These are phyloP conservation scores for Rhodotorula diobovata DNA, from an alignment of 768 basidiomycete genomes.

Conservation along the genomic window DNA sequence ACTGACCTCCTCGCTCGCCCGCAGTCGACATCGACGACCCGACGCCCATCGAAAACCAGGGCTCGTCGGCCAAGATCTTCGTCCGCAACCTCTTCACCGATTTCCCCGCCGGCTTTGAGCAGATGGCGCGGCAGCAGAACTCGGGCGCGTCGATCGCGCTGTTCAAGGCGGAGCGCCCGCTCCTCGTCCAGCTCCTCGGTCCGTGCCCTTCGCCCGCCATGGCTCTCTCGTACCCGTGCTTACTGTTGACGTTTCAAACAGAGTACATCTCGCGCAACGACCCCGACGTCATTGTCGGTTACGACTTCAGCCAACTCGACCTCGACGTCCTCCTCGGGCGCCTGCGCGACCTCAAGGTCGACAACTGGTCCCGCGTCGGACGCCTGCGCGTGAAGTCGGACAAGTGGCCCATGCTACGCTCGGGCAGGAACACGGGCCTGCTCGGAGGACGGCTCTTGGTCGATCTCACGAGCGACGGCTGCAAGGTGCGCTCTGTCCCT, in stretches of 20 bases:
- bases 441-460: slow-evolving; percentile 80
- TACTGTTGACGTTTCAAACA: slow-evolving; percentile 40
- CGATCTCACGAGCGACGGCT: slow-evolving; percentile 89
- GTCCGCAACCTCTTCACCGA: slow-evolving; percentile 75
- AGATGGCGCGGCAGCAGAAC: slow-evolving; percentile 52
- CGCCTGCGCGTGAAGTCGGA: slow-evolving; percentile 66
- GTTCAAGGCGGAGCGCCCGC: slow-evolving; percentile 73
- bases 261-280: slow-evolving; percentile 77
- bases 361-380: slow-evolving; percentile 90
- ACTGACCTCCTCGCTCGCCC: background rate
- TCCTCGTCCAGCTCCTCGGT: slow-evolving; percentile 78
- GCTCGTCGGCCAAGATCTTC: slow-evolving; percentile 77
- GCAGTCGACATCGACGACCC: slow-evolving; percentile 84
- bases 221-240: no score
- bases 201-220: slow-evolving; percentile 40
- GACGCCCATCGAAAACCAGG: slow-evolving; percentile 79
- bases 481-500: slow-evolving; percentile 58
- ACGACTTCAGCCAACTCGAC: slow-evolving; percentile 89
- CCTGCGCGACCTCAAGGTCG: slow-evolving; percentile 81
- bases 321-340: slow-evolving; percentile 88
- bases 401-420: slow-evolving; percentile 72
- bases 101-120: slow-evolving; percentile 81
- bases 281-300: slow-evolving; percentile 89
- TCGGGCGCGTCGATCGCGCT: slow-evolving; percentile 56
- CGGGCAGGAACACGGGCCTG: slow-evolving; percentile 77